These are phyloP conservation scores for Gelatoporia subvermispora DNA, from an alignment of 768 basidiomycete species.

Conservation along the genomic window DNA sequence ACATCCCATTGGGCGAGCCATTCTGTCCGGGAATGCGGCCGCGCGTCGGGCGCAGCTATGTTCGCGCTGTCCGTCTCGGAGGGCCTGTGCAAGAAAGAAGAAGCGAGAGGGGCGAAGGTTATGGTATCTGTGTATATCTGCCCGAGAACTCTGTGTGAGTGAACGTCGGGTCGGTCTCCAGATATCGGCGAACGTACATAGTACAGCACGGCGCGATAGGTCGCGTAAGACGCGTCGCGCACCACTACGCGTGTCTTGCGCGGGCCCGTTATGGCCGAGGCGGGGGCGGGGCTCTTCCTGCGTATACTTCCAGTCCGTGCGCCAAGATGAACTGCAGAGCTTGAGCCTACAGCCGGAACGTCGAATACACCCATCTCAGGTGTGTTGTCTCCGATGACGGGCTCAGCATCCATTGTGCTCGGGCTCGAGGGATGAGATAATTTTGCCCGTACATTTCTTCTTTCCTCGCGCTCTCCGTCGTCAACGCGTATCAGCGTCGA, in stretches of 20 bases:
- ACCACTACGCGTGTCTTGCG: slow-evolving; percentile 50
- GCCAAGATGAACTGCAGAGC: no score
- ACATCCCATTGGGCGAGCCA: slow-evolving; percentile 74
- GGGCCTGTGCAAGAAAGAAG: slow-evolving; percentile 43
- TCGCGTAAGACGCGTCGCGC: slow-evolving; percentile 54
- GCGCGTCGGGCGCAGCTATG: no score
- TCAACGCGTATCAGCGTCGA: slow-evolving; percentile 18
- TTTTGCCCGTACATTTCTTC: slow-evolving; percentile 29
- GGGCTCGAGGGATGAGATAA: slow-evolving; percentile 38
- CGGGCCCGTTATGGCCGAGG: slow-evolving; percentile 35
- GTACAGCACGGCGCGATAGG: slow-evolving; percentile 66
- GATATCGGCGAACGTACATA: slow-evolving; percentile 42
- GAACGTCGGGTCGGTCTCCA: neutral
- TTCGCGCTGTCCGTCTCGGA: slow-evolving; percentile 15
- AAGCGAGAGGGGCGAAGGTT: slow-evolving; percentile 79
- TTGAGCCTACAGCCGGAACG: no score
- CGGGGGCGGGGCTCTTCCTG: no score
- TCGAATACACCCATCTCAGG: no score
- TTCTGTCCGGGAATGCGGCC: slow-evolving; percentile 43
- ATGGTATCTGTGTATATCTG: slow-evolving; percentile 85
- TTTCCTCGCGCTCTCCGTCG: slow-evolving; percentile 14
- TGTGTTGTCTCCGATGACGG: no score
- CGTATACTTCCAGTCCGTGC: no score
- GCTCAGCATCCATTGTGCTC: no score
- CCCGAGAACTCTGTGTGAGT: neutral